Base-by-base conservation (phyloP, 1,284 basidiomycete genomes). In the Boletellus deceptivus region DNA sequence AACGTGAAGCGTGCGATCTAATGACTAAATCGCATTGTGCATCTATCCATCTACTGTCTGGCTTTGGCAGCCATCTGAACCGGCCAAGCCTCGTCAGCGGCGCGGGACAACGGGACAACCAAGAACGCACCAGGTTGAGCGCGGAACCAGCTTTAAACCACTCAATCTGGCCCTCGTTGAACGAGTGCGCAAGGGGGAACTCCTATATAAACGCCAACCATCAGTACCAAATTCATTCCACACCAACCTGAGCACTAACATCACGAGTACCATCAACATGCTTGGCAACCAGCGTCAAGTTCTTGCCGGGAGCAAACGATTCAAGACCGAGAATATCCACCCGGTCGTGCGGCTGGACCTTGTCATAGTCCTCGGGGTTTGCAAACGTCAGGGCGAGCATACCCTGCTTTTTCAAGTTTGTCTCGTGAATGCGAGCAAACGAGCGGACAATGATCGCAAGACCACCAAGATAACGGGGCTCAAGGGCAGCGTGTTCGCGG, bases 401-500 rank as follows among this genome's bases (percentile, higher is more conserved):
- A 61, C 91, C 91, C 77, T 94, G 91, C 82, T 94, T 97, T 88
- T 96, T 96, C 80, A 96, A 78, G 83, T 97, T 97, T 70, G 90
- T 91, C 83, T 98, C 93, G 78, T 98, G 95, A 75, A 98, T 98
- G 77, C 95, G 92, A 45, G 95, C 95, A 72, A 97, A 97, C 35
- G 89, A 93, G 68, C 93, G 86, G 66, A 89, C 89, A 72, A 99
- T 96, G 76, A 98, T 91, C 43, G 96, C 96, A 54, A 90, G 79
- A 63, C 93, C 95, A 66, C 95, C 95, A 59, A 98, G 87, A 86
- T 88, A 98, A 55, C 96, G 90, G 43, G 96, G 95, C 78, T 98
- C 94, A 51, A 98, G 89, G 51, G 95, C 96, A 63, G 95, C 96
- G 76, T 97, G 95, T 75, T 98, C 94, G 73, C 95, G 92, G 54